Conservation (phyloP, 495 filamentous ascomycete genomes). For the Podospora australis region DNA sequence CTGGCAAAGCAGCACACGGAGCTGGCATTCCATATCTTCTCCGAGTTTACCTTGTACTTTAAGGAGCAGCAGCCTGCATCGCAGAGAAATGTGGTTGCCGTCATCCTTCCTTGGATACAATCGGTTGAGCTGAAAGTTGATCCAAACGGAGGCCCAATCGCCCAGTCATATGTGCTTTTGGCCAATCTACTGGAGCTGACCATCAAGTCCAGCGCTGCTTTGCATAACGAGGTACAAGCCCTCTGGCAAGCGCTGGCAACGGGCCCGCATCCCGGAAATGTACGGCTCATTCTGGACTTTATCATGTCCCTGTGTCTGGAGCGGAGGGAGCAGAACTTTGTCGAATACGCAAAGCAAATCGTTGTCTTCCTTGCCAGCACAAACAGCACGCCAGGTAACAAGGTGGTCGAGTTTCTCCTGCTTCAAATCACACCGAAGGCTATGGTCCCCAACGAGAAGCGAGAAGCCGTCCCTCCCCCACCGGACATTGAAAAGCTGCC, state of each 20-base stretch:
- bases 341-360: conserved; percentile 94
- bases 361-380: conserved; percentile 93
- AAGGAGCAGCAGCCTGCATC: conserved; percentile 70
- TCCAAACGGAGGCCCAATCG: conserved; percentile 83
- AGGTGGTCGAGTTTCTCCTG: conserved; percentile 89
- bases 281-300: conserved; percentile 89
- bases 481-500: conserved; percentile 69
- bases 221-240: conserved; percentile 96
- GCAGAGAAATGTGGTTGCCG: conserved; percentile 90
- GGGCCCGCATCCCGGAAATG: conserved; percentile 90
- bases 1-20: conserved; percentile 84
- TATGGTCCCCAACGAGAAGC: conserved; percentile 80
- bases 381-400: conserved; percentile 66
- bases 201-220: conserved; percentile 74
- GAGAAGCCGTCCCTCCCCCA: conserved; percentile 62
- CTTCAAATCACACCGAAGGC: conserved; percentile 83
- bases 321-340: conserved; percentile 91
- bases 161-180: conserved; percentile 87
- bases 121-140: conserved; percentile 90
- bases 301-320: conserved; percentile 91
- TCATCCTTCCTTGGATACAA: conserved; percentile 94
- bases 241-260: conserved; percentile 96
- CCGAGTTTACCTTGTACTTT: conserved; percentile 89
- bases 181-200: conserved; percentile 96
- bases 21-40: conserved; percentile 86